These are phyloP conservation scores for Candida glucosophila DNA, from an alignment of 1,139 yeast species.

Conservation along the genomic window DNA sequence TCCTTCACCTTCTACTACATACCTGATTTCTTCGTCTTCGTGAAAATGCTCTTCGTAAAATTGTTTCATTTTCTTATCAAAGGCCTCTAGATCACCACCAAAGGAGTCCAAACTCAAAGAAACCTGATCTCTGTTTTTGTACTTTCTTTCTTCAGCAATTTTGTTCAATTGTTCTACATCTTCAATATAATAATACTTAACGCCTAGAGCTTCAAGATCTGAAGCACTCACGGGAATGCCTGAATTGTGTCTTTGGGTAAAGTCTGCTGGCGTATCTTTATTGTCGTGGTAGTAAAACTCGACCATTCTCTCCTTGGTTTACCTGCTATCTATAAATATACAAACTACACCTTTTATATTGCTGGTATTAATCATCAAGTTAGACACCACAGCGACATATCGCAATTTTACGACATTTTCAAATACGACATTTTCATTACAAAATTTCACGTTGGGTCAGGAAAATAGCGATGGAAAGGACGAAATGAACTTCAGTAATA, in stretches of 20 bases:
- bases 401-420: too few species aligned
- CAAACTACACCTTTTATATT: too few species aligned
- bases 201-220: conserved; percentile 56
- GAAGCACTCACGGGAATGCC: conserved; percentile 48
- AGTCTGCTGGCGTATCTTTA: conserved; percentile 46
- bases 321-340: too few species aligned
- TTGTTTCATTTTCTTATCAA: conserved; percentile 54
- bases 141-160: conserved; percentile 61
- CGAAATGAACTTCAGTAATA: too few species aligned
- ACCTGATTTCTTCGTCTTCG: conserved; percentile 95
- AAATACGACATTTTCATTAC: too few species aligned
- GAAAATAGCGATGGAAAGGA: too few species aligned
- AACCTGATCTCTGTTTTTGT: conserved; percentile 74
- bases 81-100: conserved; percentile 52
- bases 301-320: conserved; percentile 20
- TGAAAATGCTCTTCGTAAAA: conserved; percentile 88
- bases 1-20: conserved; percentile 83
- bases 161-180: conserved; percentile 51
- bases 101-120: conserved; percentile 53
- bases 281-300: conserved; percentile 69
- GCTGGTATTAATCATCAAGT: too few species aligned
- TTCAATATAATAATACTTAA: conserved; percentile 50
- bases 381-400: too few species aligned
- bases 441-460: too few species aligned
- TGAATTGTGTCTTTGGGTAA: conserved; percentile 68